Evolutionary conservation across 805 yeast species (phyloP).

Genomic region (Ogataea kodamae): DNA sequence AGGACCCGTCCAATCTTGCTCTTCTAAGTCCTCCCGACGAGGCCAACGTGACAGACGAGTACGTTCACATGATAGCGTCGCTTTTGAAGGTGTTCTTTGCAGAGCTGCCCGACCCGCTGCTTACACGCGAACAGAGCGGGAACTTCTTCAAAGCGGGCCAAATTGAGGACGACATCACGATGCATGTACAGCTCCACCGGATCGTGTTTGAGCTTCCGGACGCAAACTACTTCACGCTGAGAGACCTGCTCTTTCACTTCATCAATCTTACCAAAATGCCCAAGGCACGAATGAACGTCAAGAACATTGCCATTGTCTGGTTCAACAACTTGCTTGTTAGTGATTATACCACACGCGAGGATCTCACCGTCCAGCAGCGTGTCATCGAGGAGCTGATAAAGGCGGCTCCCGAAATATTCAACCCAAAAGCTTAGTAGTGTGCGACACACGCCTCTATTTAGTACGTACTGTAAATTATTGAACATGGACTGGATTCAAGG

Average conservation of each 20-base stretch:
- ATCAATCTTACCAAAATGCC: slow-evolving; percentile 34
- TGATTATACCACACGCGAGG: slow-evolving; percentile 56
- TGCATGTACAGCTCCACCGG: slow-evolving; percentile 79
- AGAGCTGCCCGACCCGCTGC: slow-evolving; percentile 80
- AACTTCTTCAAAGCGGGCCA: slow-evolving; percentile 68
- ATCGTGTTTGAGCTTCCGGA: slow-evolving; percentile 88
- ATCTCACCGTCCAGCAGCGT: slow-evolving; percentile 40
- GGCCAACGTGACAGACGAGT: slow-evolving; percentile 63
- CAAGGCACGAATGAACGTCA: slow-evolving; percentile 78
- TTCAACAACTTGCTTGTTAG: slow-evolving; percentile 82
- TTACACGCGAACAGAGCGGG: slow-evolving; percentile 59
- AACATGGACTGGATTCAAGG: slow-evolving; percentile 7
- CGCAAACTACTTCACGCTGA: slow-evolving; percentile 87
- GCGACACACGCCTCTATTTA: neutral
- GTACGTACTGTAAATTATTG: neutral
- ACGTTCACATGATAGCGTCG: slow-evolving; percentile 84
- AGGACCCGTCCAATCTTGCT: slow-evolving; percentile 62
- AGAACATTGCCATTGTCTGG: slow-evolving; percentile 88
- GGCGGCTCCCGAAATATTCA: slow-evolving; percentile 76
- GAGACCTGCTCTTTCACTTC: slow-evolving; percentile 82
- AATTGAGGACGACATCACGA: slow-evolving; percentile 52
- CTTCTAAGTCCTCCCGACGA: slow-evolving; percentile 53
- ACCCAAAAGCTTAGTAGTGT: slow-evolving; percentile 27
- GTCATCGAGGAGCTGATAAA: slow-evolving; percentile 81
- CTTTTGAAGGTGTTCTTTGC: slow-evolving; percentile 80